phyloP scores from a whole-genome alignment of 306 rosid genomes.

The Albizia julibrissin region DNA sequence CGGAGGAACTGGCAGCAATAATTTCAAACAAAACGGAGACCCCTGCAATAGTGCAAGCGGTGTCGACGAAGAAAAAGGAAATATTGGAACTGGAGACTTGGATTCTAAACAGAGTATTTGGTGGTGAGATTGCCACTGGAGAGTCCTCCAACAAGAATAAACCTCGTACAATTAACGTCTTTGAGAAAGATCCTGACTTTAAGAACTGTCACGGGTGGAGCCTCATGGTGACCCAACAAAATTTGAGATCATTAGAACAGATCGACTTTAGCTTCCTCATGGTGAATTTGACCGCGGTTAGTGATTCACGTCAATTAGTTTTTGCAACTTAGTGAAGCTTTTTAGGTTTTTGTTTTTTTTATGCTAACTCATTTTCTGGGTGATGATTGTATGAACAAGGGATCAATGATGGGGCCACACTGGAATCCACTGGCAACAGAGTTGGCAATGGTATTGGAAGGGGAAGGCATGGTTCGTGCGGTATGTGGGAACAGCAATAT shows the following conservation, averaged over 20 bases:
- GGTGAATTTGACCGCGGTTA: conserved; percentile 76
- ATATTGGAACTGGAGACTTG: conserved; percentile 53
- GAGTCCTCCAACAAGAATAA: conserved; percentile 38
- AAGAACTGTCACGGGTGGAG: conserved; percentile 71
- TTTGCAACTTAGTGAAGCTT: background rate
- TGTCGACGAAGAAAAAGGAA: conserved; percentile 32
- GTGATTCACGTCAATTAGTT: conserved; percentile 12
- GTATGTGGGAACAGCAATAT: conserved; percentile 54
- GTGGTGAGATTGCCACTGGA: conserved; percentile 2
- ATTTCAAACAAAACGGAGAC: conserved; percentile 45
- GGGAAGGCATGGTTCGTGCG: conserved; percentile 73
- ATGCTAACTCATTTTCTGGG: conserved; percentile 1
- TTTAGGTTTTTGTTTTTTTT: background rate
- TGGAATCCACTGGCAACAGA: conserved; percentile 85
- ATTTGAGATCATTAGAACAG: conserved; percentile 37
- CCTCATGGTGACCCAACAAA: conserved; percentile 57
- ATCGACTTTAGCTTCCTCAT: conserved; percentile 64
- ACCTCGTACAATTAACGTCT: conserved; percentile 48
- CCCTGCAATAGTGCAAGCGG: conserved; percentile 68
- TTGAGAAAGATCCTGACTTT: conserved; percentile 60
- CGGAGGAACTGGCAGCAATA: conserved; percentile 62
- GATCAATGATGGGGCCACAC: conserved; percentile 90
- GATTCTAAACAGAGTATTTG: conserved; percentile 38
- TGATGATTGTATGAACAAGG: conserved; percentile 40
- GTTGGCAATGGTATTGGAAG: conserved; percentile 60